Evolutionary conservation across 2,329 filamentous ascomycete genomes (phyloP).

Genomic region (Xylariaceae sp.): DNA sequence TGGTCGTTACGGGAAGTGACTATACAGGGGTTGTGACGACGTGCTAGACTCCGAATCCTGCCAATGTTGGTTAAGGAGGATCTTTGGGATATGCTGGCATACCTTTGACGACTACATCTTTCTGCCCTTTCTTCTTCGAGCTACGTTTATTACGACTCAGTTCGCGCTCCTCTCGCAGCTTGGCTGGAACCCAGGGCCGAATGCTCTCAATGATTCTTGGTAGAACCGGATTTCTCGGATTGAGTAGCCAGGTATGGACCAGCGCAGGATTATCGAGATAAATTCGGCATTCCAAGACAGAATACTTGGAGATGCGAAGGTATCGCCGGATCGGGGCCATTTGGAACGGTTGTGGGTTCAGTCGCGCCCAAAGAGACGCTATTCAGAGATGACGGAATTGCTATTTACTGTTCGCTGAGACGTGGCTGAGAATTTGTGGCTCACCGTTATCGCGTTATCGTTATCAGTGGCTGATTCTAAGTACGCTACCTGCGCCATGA

Average conservation of each 20-base stretch:
- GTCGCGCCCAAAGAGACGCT: background rate
- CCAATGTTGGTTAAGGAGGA: conserved; percentile 17
- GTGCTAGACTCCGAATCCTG: conserved; percentile 18
- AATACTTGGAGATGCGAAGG: conserved; percentile 85
- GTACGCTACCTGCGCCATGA: background rate
- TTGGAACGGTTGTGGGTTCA: background rate
- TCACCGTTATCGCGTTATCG: background rate
- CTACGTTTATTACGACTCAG: conserved; percentile 55
- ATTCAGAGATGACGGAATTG: conserved; percentile 18
- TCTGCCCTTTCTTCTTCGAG: conserved; percentile 75
- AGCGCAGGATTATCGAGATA: conserved; percentile 90
- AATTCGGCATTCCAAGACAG: conserved; percentile 93
- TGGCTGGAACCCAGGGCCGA: conserved; percentile 81
- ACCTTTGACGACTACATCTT: conserved; percentile 84
- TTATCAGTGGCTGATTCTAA: background rate
- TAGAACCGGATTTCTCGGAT: conserved; percentile 69
- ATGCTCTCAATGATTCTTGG: conserved; percentile 80
- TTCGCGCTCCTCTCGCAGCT: conserved; percentile 73
- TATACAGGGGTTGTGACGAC: conserved; percentile 18
- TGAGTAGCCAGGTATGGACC: conserved; percentile 77
- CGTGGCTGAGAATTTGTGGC: background rate
- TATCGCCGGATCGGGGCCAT: conserved; percentile 92
- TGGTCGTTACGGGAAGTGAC: conserved; percentile 3
- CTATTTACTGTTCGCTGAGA: background rate
- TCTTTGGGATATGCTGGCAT: conserved; percentile 28